phyloP scores from a whole-genome alignment of 345 rosid genomes.

The Boechera divaricarpa region DNA sequence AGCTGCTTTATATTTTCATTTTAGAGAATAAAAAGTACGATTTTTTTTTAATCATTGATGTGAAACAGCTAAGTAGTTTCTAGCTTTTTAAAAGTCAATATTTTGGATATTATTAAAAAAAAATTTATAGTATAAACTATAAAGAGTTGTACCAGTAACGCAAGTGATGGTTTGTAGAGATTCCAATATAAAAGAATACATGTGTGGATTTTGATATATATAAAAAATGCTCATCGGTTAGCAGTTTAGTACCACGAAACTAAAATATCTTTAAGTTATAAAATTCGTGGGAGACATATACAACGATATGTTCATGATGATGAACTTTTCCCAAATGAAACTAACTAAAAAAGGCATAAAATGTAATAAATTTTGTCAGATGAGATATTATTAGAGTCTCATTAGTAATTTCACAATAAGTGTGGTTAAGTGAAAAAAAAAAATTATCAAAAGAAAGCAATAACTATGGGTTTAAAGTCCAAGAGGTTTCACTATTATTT shows the following conservation, averaged over 20 bases:
- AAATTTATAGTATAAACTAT: neutral
- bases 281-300: neutral
- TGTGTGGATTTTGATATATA: neutral
- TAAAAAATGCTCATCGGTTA: neutral
- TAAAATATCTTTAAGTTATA: neutral
- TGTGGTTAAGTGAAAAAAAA: neutral
- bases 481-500: neutral
- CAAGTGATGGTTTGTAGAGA: neutral
- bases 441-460: neutral
- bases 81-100: neutral
- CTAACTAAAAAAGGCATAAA: neutral
- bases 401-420: neutral
- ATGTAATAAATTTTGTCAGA: neutral
- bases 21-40: neutral
- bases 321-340: neutral
- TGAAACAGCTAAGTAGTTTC: neutral
- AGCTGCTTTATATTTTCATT: neutral
- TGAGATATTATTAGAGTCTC: neutral
- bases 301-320: slow-evolving; percentile 1
- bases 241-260: neutral
- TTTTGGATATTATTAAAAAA: neutral
- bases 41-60: neutral
- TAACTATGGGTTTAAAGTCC: neutral
- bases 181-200: neutral
- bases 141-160: neutral